Conservation (phyloP, 1,284 basidiomycete species). For the Trichosporon sp. region DNA sequence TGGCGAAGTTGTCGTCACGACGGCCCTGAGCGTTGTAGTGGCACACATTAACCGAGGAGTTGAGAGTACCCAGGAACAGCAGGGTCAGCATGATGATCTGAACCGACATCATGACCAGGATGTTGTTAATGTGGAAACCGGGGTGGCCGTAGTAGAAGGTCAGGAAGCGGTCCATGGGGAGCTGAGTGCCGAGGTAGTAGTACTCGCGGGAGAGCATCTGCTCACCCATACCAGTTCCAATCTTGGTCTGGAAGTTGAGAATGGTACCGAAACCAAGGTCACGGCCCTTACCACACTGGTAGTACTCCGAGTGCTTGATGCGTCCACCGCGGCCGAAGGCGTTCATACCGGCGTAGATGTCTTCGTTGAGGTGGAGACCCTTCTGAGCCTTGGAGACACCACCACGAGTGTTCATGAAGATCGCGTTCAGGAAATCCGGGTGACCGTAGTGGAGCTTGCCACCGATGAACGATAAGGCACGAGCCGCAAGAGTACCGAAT, state of each 20-base stretch:
- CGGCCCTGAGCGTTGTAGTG: constrained; percentile 68
- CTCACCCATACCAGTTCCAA: constrained; percentile 99
- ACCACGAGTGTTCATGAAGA: constrained; percentile 98
- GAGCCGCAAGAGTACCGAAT: constrained; percentile 94
- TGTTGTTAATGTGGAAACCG: constrained; percentile 99
- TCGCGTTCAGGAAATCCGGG: constrained; percentile 96
- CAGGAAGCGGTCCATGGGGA: constrained; percentile 96
- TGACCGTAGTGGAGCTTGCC: constrained; percentile 98
- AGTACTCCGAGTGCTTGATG: constrained; percentile 99
- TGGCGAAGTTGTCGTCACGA: constrained; percentile 58
- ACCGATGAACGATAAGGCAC: constrained; percentile 94
- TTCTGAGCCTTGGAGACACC: constrained; percentile 99
- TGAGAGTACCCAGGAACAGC: constrained; percentile 88
- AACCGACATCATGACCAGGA: constrained; percentile 91
- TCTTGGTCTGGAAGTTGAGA: constrained; percentile 99
- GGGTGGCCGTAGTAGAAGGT: constrained; percentile 99
- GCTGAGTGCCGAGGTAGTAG: constrained; percentile 98
- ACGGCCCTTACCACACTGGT: constrained; percentile 94
- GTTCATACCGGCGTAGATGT: constrained; percentile 99
- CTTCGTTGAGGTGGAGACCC: constrained; percentile 96
- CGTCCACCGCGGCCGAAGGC: constrained; percentile 94
- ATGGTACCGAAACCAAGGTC: constrained; percentile 99
- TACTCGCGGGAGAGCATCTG: constrained; percentile 99
- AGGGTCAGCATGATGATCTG: constrained; percentile 86
- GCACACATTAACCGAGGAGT: constrained; percentile 76